Evolutionary conservation across 306 rosid genomes (phyloP).

Genomic region (Castanospermum australe): DNA sequence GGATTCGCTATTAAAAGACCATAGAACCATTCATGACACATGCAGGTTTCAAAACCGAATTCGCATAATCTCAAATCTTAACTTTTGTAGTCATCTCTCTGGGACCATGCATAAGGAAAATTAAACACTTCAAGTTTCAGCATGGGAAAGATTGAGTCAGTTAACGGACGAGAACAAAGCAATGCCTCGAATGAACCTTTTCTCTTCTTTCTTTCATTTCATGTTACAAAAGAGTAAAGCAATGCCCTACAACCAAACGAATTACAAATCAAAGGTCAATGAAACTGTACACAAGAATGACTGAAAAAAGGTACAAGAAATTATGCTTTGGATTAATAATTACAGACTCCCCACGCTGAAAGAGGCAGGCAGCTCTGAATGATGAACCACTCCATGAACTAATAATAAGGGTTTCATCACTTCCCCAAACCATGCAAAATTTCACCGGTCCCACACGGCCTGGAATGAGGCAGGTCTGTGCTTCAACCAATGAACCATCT

Average conservation of each 20-base stretch:
- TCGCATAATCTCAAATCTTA: background rate
- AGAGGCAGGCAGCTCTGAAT: conserved; percentile 66
- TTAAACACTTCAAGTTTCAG: background rate
- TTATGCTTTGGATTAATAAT: conserved; percentile 47
- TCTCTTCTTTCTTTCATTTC: conserved; percentile 38
- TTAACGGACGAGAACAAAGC: background rate
- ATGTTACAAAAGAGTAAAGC: conserved; percentile 52
- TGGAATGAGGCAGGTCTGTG: conserved; percentile 82
- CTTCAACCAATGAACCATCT: conserved; percentile 94
- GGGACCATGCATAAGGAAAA: conserved; percentile 8
- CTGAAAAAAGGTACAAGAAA: conserved; percentile 41
- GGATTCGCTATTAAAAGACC: background rate
- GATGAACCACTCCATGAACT: conserved; percentile 52
- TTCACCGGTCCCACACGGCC: conserved; percentile 81
- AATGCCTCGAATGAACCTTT: conserved; percentile 23
- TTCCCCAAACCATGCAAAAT: conserved; percentile 49
- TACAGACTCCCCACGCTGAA: conserved; percentile 59
- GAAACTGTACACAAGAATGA: conserved; percentile 85
- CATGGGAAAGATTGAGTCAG: background rate
- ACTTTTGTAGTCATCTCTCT: background rate
- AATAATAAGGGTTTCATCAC: conserved; percentile 28
- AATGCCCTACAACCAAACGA: conserved; percentile 62
- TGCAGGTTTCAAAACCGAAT: background rate
- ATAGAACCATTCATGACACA: background rate
- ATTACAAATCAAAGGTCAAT: conserved; percentile 58